These are phyloP conservation scores for Leishmania martiniquensis DNA, from an alignment of 208 protist genomes.

Conservation along the genomic window DNA sequence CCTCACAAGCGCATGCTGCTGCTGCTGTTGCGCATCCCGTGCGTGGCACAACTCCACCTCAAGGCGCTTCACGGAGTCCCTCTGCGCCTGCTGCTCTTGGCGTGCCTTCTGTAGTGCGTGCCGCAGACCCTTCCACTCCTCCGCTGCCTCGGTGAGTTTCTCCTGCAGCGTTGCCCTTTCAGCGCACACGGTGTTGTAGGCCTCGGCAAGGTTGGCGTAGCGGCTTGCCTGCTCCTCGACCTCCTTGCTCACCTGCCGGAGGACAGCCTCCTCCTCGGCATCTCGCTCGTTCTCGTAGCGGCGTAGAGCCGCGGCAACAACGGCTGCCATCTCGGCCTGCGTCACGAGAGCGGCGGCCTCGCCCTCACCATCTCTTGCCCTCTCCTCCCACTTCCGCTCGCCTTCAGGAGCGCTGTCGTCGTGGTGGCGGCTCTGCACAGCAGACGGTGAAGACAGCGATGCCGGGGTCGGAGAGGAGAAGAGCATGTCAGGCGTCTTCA, in stretches of 20 bases:
- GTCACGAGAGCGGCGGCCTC: conserved; percentile 30
- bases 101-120: conserved; percentile 37
- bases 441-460: not conserved
- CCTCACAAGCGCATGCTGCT: conserved; percentile 8
- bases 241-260: conserved; percentile 68
- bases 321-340: conserved; percentile 39
- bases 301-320: conserved; percentile 39
- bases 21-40: conserved; percentile 41
- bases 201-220: conserved; percentile 42
- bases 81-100: conserved; percentile 40
- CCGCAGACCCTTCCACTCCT: conserved; percentile 31
- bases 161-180: conserved; percentile 35
- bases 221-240: conserved; percentile 57
- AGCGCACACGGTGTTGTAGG: conserved; percentile 20
- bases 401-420: not conserved
- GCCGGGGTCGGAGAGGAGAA: not conserved
- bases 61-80: conserved; percentile 29
- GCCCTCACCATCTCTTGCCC: not conserved
- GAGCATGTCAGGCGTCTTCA: not conserved
- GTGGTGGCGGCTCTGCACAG: not conserved
- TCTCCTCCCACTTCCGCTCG: not conserved
- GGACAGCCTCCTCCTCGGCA: conserved; percentile 69
- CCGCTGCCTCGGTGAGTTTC: conserved; percentile 24
- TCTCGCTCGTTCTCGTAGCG: conserved; percentile 68
- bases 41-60: conserved; percentile 63